Base-by-base conservation (phyloP, 345 rosid genomes). In the Euphorbia tirucalli region DNA sequence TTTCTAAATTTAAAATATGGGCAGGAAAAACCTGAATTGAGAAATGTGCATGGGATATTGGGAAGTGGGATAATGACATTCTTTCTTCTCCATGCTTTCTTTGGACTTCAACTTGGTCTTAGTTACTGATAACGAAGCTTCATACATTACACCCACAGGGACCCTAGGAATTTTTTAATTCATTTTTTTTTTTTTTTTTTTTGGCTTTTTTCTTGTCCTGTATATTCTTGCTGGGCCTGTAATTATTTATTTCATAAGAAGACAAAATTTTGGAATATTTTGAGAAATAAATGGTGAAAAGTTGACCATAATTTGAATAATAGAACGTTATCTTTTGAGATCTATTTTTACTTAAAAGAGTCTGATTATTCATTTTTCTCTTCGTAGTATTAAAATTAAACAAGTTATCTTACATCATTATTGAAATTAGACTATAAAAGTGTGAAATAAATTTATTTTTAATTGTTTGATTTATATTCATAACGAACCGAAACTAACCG, bases 51-150 rank as follows among this genome's bases (percentile, higher is more conserved):
- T 66, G 97, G 97, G 75, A 74, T 95, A 31, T 79, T 95, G 50
- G 97, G 97, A 50, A 95, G 99, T 18, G 96, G 97, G 61, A 95
- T 95, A 74, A 95, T 90, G 97, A 81, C 89, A 2, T 70, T 92
- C 46, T 95, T 95, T 74, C 87, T 92, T 44, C 39, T 94, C 77
- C 97, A 90, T 80, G 86, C 90, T 46, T 86, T 86, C 27, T 79
- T 95, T 22, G 97, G 99, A 48, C 90, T 95, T 78, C 93, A 89
- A 83, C 92, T 92, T 5, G 96, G 97, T 65, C 90, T 94, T 79
- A 89, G 92, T 72, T 87, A 77, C 85, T 91, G 75, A 87, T 65
- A 63, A 15, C 30, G 49, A 44, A 44, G 49, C 49, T 44, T 44
- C 49, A 7, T 44, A 44, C 1, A 44, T 49, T 24, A 13, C 7